These are phyloP conservation scores for Leccinum holopus DNA, from an alignment of 1,284 basidiomycete species.

Conservation along the genomic window DNA sequence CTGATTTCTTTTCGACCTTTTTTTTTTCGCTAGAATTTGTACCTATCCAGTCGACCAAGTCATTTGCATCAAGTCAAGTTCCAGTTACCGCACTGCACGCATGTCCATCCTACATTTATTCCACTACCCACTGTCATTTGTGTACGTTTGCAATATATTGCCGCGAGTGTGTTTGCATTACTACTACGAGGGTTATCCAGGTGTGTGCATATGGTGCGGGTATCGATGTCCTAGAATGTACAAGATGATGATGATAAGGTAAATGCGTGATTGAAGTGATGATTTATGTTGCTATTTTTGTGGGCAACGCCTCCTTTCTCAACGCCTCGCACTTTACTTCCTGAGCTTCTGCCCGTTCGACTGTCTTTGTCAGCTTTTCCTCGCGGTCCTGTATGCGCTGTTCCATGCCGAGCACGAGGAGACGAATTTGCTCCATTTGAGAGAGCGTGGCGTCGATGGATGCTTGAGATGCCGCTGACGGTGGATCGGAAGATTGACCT, in stretches of 20 bases:
- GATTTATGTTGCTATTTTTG: slow-evolving; percentile 18
- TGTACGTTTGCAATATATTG: slow-evolving; percentile 31
- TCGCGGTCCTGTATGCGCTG: slow-evolving; percentile 66
- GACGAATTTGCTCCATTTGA: slow-evolving; percentile 67
- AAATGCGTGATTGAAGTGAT: slow-evolving; percentile 9
- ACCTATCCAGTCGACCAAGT: slow-evolving; percentile 20
- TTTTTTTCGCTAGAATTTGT: slow-evolving; percentile 30
- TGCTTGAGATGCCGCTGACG: slow-evolving; percentile 20
- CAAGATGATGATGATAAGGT: slow-evolving; percentile 17
- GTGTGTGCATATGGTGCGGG: slow-evolving; percentile 8
- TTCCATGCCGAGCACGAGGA: slow-evolving; percentile 75
- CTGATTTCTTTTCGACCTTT: slow-evolving; percentile 12
- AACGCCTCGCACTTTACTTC: slow-evolving; percentile 38
- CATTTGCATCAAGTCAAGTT: slow-evolving; percentile 28
- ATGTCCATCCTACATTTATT: slow-evolving; percentile 25
- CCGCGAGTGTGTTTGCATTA: slow-evolving; percentile 24
- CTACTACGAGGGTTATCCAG: not conserved
- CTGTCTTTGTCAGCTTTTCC: slow-evolving; percentile 56
- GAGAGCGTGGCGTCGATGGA: slow-evolving; percentile 40
- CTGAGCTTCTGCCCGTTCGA: slow-evolving; percentile 63
- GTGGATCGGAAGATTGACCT: slow-evolving; percentile 18
- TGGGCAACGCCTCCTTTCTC: slow-evolving; percentile 23
- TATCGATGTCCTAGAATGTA: slow-evolving; percentile 26
- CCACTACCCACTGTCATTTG: slow-evolving; percentile 31
- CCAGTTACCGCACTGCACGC: slow-evolving; percentile 24